These are phyloP conservation scores for Aureobasidium sp. DNA, from an alignment of 2,329 filamentous ascomycete species.

Conservation along the genomic window DNA sequence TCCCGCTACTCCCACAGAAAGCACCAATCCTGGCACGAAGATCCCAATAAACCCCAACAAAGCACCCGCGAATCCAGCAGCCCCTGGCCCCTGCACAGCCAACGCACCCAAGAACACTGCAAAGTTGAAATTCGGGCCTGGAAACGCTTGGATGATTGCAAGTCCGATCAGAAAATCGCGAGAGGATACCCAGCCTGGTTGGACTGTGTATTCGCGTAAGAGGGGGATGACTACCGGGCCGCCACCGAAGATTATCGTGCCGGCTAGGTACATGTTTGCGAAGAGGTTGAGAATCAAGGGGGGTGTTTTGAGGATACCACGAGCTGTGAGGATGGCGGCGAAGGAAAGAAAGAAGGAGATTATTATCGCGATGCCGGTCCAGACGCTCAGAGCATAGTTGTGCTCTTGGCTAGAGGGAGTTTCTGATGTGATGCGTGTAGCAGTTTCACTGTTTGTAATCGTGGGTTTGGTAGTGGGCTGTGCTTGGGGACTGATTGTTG, in stretches of 20 bases:
- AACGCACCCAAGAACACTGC: constrained; percentile 38
- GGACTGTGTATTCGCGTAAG: constrained; percentile 47
- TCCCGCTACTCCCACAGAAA: constrained; percentile 32
- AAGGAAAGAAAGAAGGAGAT: constrained; percentile 37
- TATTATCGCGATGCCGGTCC: constrained; percentile 2
- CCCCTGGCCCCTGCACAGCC: constrained; percentile 25
- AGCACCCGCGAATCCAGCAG: constrained; percentile 30
- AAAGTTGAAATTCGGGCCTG: constrained; percentile 56
- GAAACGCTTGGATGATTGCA: constrained; percentile 64
- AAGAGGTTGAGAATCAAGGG: constrained; percentile 56
- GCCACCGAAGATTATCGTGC: constrained; percentile 50
- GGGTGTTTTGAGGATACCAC: constrained; percentile 32
- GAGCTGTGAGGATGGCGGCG: constrained; percentile 47
- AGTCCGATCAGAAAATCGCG: constrained; percentile 68
- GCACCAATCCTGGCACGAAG: constrained; percentile 35
- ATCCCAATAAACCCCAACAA: constrained; percentile 36
- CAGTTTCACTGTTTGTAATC: background rate
- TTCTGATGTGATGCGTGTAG: background rate
- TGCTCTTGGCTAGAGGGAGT: background rate
- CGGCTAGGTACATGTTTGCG: constrained; percentile 66
- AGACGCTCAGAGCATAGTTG: background rate
- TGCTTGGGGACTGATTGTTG: background rate
- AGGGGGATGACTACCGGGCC: constrained; percentile 41
- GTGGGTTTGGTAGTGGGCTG: background rate
- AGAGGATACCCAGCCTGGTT: constrained; percentile 61